phyloP scores from a whole-genome alignment of 164 flowering plant genomes.

The Piper longum region DNA sequence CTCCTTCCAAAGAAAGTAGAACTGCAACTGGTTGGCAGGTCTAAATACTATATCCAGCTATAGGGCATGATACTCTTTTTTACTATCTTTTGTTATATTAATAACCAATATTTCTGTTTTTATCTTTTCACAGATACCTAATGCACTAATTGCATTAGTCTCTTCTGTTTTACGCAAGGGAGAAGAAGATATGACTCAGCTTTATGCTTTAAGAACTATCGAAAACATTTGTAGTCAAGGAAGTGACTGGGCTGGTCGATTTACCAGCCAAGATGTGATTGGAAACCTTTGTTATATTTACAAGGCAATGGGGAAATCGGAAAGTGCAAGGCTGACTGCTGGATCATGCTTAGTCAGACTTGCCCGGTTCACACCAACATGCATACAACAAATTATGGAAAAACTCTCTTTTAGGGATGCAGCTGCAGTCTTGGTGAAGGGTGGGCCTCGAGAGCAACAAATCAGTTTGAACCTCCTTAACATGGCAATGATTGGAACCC shows the following conservation, averaged over 20 bases:
- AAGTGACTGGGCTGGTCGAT: constrained; percentile 76
- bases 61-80: no score
- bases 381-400: constrained; percentile 57
- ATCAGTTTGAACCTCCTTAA: constrained; percentile 77
- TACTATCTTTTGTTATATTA: not conserved
- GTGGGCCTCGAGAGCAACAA: constrained; percentile 83
- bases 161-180: constrained; percentile 81
- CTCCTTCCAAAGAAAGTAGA: constrained; percentile 70
- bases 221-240: constrained; percentile 98
- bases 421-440: constrained; percentile 53
- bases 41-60: constrained; percentile 7
- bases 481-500: constrained; percentile 71
- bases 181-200: constrained; percentile 90
- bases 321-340: constrained; percentile 78
- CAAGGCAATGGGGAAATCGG: constrained; percentile 74
- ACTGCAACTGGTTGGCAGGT: constrained; percentile 91
- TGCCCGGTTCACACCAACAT: constrained; percentile 62
- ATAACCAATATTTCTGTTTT: not conserved
- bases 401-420: constrained; percentile 71
- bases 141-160: constrained; percentile 61
- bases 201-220: constrained; percentile 87
- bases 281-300: constrained; percentile 73
- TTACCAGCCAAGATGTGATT: constrained; percentile 76
- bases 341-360: constrained; percentile 93
- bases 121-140: constrained; percentile 46